Percentiles rank a stretch among this genome's conserved stretches.
phyloP scores from a whole-genome alignment of 345 rosid genomes.

The Pugionium dolabratum region DNA sequence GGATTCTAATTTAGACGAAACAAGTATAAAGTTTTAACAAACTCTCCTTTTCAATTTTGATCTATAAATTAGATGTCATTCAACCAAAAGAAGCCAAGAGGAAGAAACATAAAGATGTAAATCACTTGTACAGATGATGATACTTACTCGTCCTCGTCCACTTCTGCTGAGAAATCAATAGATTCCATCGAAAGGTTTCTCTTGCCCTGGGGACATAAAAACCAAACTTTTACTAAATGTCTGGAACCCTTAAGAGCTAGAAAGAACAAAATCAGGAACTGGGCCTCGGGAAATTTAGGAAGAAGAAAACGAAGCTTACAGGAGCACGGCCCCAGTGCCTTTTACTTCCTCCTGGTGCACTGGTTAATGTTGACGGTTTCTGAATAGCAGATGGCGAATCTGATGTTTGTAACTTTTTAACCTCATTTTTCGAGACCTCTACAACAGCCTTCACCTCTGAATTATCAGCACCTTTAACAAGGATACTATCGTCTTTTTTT shows the following conservation, averaged over 20 bases:
- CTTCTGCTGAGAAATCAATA: slow-evolving; percentile 53
- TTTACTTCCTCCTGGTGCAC: slow-evolving; percentile 43
- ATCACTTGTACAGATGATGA: slow-evolving; percentile 30
- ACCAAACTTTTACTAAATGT: slow-evolving; percentile 13
- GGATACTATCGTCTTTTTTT: slow-evolving; percentile 35
- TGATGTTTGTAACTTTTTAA: slow-evolving; percentile 35
- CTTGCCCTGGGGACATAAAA: slow-evolving; percentile 57
- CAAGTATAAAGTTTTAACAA: slow-evolving; percentile 4
- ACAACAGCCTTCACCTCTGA: slow-evolving; percentile 37
- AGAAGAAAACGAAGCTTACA: slow-evolving; percentile 76
- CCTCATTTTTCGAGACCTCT: slow-evolving; percentile 38
- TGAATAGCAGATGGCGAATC: slow-evolving; percentile 37
- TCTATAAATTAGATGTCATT: neutral
- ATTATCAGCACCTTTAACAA: slow-evolving; percentile 21
- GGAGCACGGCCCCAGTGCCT: slow-evolving; percentile 68
- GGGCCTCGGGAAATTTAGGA: neutral
- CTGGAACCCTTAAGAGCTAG: neutral
- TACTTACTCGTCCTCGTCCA: slow-evolving; percentile 70
- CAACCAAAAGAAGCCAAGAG: neutral
- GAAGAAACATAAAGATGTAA: slow-evolving; percentile 22
- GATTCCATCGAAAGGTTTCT: slow-evolving; percentile 84
- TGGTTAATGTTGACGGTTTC: slow-evolving; percentile 46
- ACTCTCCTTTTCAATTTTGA: neutral
- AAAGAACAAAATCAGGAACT: neutral
- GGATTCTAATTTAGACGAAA: slow-evolving; percentile 9